Base-by-base conservation (phyloP, 2,329 filamentous ascomycete genomes). In the Myriosclerotinia scirpicola region DNA sequence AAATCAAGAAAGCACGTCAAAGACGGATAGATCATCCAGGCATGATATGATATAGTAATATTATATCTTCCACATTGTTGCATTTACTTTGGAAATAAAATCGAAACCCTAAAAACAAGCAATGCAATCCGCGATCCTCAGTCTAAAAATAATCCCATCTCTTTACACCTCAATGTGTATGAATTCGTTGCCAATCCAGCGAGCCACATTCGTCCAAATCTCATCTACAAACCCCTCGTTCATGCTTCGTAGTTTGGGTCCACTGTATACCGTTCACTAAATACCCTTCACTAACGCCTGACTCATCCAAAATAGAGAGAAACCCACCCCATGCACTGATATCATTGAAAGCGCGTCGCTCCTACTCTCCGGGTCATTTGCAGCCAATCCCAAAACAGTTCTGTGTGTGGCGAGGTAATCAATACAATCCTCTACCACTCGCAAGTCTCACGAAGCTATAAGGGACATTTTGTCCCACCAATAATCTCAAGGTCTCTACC, bases 391-490 rank as follows among this genome's bases (percentile, higher is more conserved):
- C 12, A 17, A 17, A 14, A 26, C 38, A 5, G 17, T 17, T 14
- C n/a, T 14, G 5, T 42, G 4, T 15, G 26, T 46, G 8, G 30
- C 15, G 38, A 66, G 12, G n/a, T n/a, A 61, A 64, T 74, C 68
- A 78, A 64, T 76, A 84, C 69, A 86, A 73, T 26, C 82, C 82
- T 72, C 84, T 78, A 34, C 85, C 86, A 70, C 83, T 84, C 50
- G 91, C 90, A 75, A 95, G 81, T 59, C 91, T 83, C 53, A 95
- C 92, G 80, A 96, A 96, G 78, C 91, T 93, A 78, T 92, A 94
- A 7, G 90, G 90, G 66, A 95, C 91, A 76, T 95, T 95, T 79
- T 95, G 91, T 12, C 92, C 92, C 14, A 94, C 90, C 34, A 96
- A 82, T 67, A 93, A 77, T 71, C 91, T 83, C 65, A 95, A 79